Evolutionary conservation across 805 yeast species (phyloP).

Genomic region (Pichia membranifaciens): DNA sequence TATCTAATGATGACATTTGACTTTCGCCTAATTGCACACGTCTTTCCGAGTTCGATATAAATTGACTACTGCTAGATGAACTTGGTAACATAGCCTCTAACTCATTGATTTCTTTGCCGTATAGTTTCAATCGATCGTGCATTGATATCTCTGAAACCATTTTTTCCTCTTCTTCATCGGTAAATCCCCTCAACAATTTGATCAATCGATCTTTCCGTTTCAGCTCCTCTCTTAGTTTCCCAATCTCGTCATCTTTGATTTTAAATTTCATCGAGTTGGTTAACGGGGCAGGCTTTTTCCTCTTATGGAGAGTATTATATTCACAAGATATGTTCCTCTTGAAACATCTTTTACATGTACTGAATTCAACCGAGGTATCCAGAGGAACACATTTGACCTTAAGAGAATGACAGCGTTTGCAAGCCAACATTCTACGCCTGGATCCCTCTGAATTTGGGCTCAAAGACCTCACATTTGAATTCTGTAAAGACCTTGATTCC

Average conservation of each 20-base stretch:
- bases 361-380: slow-evolving; percentile 47
- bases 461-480: no score
- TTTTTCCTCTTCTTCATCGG: slow-evolving; percentile 20
- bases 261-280: slow-evolving; percentile 18
- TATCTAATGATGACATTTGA: slow-evolving; percentile 33
- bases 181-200: slow-evolving; percentile 9
- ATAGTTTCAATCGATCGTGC: slow-evolving; percentile 23
- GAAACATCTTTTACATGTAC: slow-evolving; percentile 70
- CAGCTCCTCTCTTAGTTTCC: slow-evolving; percentile 16
- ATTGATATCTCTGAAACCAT: slow-evolving; percentile 21
- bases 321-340: slow-evolving; percentile 61
- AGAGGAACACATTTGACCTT: slow-evolving; percentile 83
- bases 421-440: slow-evolving; percentile 48
- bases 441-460: neutral
- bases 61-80: slow-evolving; percentile 33
- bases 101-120: slow-evolving; percentile 37
- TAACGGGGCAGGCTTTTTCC: slow-evolving; percentile 21
- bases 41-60: slow-evolving; percentile 41
- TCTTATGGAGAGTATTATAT: slow-evolving; percentile 55
- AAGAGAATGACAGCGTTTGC: slow-evolving; percentile 71
- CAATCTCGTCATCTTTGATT: slow-evolving; percentile 24
- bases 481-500: neutral
- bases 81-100: slow-evolving; percentile 31
- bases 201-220: slow-evolving; percentile 11
- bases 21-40: slow-evolving; percentile 32